Evolutionary conservation across 352 stramenopile species (phyloP), one percentile per base, ranked within the genome.

Genomic region (Pythium angustatum): DNA sequence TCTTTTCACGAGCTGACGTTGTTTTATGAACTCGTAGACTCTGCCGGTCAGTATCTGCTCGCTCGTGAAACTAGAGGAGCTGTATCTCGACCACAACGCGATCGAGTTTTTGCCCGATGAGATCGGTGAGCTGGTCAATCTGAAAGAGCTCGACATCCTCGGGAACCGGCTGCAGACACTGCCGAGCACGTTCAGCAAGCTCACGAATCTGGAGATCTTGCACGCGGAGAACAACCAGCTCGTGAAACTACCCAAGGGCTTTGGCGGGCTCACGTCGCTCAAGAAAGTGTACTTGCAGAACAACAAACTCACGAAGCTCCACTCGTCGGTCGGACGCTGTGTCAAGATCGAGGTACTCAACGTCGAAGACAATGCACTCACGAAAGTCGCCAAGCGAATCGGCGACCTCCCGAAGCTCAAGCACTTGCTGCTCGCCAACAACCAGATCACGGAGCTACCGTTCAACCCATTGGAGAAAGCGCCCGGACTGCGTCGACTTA

Each of bases 251-350:
- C 88, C 87, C n/a, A 96, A 96, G 38, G 65, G 82, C 0, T 63
- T 96, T 5, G 85, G 83, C 9, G 77, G 71, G 3, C 77, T 95
- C 3, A 57, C 71, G 19, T 78, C 80, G 19, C 77, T 96, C 22
- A 79, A 81, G 12, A 92, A 94, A 58, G 78, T 92, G 5, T 96
- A 95, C 56, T 58, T 96, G 49, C 87, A 95, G 47, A 80, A 93
- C 73, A 96, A 96, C 61, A 66, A 69, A 22, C 60, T 96, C 21
- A 78, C 64, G 12, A 96, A 96, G 53, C 70, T 96, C 14, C 86
- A 94, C 54, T 60, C 85, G 2, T 91, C 82, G 5, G 73, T 96
- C 6, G 88, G 88, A 9, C 78, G 87, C 10, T 96, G 86, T 57
- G 50, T 53, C 33, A 81, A 88, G 64, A 70, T 96, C 7, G 88